A percentile compares a stretch with the other conserved stretches of the same genome.
Conservation (phyloP, 345 rosid species). For the Psidium friedrichsthalianum region DNA sequence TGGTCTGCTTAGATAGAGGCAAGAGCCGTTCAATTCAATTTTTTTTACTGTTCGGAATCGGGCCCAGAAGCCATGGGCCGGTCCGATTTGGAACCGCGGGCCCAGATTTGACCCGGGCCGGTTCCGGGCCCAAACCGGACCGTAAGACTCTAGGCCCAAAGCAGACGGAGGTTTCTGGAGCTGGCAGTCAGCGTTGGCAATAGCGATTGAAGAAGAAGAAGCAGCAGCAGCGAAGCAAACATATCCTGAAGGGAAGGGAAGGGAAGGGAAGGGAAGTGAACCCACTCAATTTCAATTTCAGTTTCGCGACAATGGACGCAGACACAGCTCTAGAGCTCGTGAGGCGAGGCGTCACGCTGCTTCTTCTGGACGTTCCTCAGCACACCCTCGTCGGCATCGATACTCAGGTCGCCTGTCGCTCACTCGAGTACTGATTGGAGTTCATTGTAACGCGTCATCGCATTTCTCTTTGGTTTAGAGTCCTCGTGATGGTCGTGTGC, state of each 20-base stretch:
- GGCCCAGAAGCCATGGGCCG: no score
- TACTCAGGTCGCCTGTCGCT: conserved; percentile 41
- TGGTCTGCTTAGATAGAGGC: no score
- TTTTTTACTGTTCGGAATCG: no score
- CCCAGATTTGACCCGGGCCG: no score
- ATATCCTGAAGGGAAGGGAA: background rate
- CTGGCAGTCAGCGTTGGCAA: no score
- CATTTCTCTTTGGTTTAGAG: background rate
- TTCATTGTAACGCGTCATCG: no score
- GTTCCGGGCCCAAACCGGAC: no score
- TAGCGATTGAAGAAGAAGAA: background rate
- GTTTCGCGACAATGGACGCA: conserved; percentile 37
- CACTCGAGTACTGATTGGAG: background rate
- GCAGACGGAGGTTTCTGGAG: background rate
- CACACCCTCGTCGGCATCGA: conserved; percentile 72
- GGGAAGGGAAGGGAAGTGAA: background rate
- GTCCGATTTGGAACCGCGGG: no score
- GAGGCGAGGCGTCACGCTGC: conserved; percentile 64
- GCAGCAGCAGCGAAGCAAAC: background rate
- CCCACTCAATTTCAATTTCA: background rate
- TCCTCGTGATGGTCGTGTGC: background rate
- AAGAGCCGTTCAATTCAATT: no score
- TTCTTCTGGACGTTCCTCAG: conserved; percentile 84
- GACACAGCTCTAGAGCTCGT: conserved; percentile 71
- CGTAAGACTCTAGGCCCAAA: background rate